Conservation (phyloP, 805 yeast genomes). For the Cyberlindnera japonica region DNA sequence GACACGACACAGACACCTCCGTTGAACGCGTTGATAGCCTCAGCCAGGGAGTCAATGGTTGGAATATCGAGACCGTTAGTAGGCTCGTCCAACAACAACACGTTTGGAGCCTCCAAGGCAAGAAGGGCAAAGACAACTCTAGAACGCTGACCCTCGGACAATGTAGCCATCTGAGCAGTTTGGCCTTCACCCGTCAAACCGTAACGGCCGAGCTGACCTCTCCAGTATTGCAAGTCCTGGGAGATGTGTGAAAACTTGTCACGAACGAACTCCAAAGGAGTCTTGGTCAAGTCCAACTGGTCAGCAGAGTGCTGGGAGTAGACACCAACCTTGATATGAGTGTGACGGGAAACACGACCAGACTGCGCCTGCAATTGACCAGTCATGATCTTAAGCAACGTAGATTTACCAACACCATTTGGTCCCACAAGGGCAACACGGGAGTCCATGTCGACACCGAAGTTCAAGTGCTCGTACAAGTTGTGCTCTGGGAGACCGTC, state of each 20-base stretch:
- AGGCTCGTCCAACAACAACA: constrained; percentile 96
- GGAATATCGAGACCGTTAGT: constrained; percentile 99
- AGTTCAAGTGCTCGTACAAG: constrained; percentile 84
- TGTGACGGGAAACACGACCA: constrained; percentile 96
- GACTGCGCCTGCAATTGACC: constrained; percentile 86
- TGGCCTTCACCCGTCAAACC: constrained; percentile 99
- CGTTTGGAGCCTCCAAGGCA: constrained; percentile 94
- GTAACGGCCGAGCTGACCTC: constrained; percentile 95
- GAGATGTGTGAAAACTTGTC: constrained; percentile 86
- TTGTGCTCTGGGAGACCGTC: constrained; percentile 80
- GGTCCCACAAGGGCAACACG: constrained; percentile 98
- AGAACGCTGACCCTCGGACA: constrained; percentile 99
- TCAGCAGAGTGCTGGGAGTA: constrained; percentile 99
- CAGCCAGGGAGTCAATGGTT: constrained; percentile 96
- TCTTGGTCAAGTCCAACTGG: constrained; percentile 92
- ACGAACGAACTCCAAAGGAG: constrained; percentile 95
- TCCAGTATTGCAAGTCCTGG: constrained; percentile 98
- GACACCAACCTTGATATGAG: constrained; percentile 97
- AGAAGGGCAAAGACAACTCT: constrained; percentile 96
- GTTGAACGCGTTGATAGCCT: constrained; percentile 87
- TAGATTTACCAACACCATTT: constrained; percentile 98
- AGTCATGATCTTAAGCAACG: constrained; percentile 93
- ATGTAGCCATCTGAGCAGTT: constrained; percentile 97
- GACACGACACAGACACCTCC: constrained; percentile 99
- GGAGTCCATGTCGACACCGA: constrained; percentile 99